Percentiles rank a stretch among this genome's conserved stretches.
These are phyloP conservation scores for Novymonas esmeraldas DNA, from an alignment of 208 protist genomes.

Conservation along the genomic window DNA sequence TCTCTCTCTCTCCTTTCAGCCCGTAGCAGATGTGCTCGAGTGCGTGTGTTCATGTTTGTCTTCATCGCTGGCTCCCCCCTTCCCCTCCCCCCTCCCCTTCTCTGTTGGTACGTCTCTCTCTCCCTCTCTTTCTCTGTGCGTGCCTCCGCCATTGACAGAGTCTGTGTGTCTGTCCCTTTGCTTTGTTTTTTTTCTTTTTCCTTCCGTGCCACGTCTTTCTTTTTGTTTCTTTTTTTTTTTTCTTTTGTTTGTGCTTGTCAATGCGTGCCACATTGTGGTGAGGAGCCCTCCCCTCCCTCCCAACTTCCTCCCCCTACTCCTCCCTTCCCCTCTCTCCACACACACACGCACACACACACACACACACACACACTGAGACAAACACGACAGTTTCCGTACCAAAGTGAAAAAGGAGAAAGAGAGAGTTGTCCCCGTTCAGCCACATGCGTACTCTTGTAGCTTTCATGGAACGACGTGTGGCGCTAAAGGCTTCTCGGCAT, in stretches of 20 bases:
- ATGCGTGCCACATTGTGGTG: too few species aligned
- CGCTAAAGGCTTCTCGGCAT: too few species aligned
- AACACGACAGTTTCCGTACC: too few species aligned
- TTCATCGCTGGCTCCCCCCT: too few species aligned
- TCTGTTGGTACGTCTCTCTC: background rate
- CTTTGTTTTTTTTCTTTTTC: background rate
- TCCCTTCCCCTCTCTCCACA: background rate
- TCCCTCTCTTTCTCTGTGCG: background rate
- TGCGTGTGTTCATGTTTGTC: background rate
- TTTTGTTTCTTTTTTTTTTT: background rate
- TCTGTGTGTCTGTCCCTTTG: background rate
- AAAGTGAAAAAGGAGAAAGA: too few species aligned
- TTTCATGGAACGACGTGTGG: too few species aligned
- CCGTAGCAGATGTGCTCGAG: background rate
- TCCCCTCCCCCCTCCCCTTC: too few species aligned
- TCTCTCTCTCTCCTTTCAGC: background rate
- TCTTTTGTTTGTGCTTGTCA: too few species aligned
- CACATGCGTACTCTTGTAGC: background rate
- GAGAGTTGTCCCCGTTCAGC: background rate
- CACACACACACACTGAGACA: background rate
- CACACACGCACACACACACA: background rate
- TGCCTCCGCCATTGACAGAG: background rate
- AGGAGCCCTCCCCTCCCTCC: too few species aligned
- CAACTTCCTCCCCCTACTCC: too few species aligned
- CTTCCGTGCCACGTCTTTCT: background rate